Evolutionary conservation across 2,329 filamentous ascomycete species (phyloP), one percentile per base, ranked within the genome.

Genomic region (Fusarium odoratissimum): DNA sequence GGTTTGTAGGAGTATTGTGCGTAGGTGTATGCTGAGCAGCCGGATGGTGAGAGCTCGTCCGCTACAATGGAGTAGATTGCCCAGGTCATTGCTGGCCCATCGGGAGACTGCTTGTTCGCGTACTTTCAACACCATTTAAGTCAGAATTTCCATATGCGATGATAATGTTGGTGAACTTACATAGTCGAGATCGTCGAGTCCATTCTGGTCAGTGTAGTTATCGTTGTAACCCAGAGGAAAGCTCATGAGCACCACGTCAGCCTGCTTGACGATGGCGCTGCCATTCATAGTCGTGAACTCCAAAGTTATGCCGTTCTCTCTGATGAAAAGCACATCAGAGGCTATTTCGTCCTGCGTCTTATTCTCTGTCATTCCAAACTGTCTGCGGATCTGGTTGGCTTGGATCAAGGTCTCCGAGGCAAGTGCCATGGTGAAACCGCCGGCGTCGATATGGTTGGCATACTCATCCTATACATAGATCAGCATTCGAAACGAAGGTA

Each of bases 61-160:
- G 57, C 61, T n/a, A 64, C 61, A 1, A 64, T 64, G 7, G 61
- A 64, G 33, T 64, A 64, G 0, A 64, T 64, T 13, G 61, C 61
- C 57, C 61, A 64, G 0, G 61, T 64, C 61, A 64, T 64, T 1
- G 61, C 61, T 0, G 61, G 61, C 4, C 61, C 61, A 21, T 64
- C 61, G 0, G 57, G 45, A 1, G 61, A 64, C 0, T 64, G 61
- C 6, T 64, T 64, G 11, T 64, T 64, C 1, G 61, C 61, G 8
- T 25, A 25, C 25, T 25, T 25, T 25, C 25, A 25, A 25, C 25
- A 25, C 25, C 25, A 25, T 25, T 25, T 6, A 25, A 25, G 25
- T 25, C 25, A 25, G 25, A 25, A 25, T 25, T 25, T 6, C 25
- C 25, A 25, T 25, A 6, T 25, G 25, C 25, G 25, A 25, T 25